Conservation (phyloP, 2,329 filamentous ascomycete species). For the Fusarium coffeatum region DNA sequence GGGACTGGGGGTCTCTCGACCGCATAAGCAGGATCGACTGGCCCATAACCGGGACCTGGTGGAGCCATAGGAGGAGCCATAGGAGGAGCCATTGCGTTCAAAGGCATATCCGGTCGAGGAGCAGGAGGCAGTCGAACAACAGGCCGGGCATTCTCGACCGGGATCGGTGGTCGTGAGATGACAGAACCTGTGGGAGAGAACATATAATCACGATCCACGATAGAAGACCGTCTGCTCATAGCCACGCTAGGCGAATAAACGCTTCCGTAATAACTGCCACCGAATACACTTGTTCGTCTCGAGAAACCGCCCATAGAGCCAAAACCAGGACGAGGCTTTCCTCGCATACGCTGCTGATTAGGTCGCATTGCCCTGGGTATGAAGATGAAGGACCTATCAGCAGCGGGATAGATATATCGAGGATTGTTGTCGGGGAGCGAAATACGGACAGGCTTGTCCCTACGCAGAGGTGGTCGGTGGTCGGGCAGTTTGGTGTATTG, state of each 20-base stretch:
- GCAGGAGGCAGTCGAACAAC: slow-evolving; percentile 85
- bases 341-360: slow-evolving; percentile 82
- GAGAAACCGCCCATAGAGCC: slow-evolving; percentile 75
- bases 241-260: slow-evolving; percentile 87
- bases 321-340: slow-evolving; percentile 78
- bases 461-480: slow-evolving; percentile 90
- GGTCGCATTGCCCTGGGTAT: slow-evolving; percentile 93
- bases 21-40: slow-evolving; percentile 31
- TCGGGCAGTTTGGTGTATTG: slow-evolving; percentile 95
- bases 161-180: slow-evolving; percentile 74
- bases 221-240: slow-evolving; percentile 90
- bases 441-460: slow-evolving; percentile 96
- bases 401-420: slow-evolving; percentile 90
- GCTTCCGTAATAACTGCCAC: slow-evolving; percentile 76
- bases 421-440: slow-evolving; percentile 84
- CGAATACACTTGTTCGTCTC: slow-evolving; percentile 85
- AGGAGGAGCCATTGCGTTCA: slow-evolving; percentile 33
- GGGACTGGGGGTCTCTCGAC: slow-evolving; percentile 26
- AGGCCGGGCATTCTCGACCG: slow-evolving; percentile 72
- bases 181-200: slow-evolving; percentile 85
- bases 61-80: slow-evolving; percentile 18
- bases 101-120: slow-evolving; percentile 49
- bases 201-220: slow-evolving; percentile 74
- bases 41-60: slow-evolving; percentile 12
- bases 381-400: slow-evolving; percentile 95